Conservation (phyloP, 2,329 filamentous ascomycete genomes). For the Exutisphaerella laricina region DNA sequence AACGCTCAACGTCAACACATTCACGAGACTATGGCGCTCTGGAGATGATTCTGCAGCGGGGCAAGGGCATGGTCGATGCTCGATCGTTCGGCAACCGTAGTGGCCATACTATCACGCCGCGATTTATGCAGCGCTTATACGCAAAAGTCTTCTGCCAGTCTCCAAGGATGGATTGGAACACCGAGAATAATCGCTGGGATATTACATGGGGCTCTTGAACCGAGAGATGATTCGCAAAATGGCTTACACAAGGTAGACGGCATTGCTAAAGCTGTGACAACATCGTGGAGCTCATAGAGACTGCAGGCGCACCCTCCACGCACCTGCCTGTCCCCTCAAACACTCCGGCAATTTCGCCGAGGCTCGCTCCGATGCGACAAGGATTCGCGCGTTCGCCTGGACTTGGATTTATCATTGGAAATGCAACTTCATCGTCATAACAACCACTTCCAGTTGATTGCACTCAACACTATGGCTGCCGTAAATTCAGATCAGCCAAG, state of each 20-base stretch:
- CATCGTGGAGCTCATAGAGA: no score
- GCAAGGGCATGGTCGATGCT: not conserved
- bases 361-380: no score
- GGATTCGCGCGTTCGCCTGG: no score
- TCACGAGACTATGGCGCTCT: conserved; percentile 11
- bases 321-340: no score
- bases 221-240: no score
- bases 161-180: conserved; percentile 39
- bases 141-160: conserved; percentile 37
- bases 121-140: conserved; percentile 46
- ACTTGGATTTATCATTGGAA: no score
- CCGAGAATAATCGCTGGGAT: conserved; percentile 27
- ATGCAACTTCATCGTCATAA: no score
- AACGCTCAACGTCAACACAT: not conserved
- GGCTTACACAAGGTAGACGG: not conserved
- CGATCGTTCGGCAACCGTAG: conserved; percentile 16
- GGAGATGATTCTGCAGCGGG: conserved; percentile 18
- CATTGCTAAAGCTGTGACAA: no score
- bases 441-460: no score
- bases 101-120: conserved; percentile 36
- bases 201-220: conserved; percentile 36
- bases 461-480: no score
- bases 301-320: no score
- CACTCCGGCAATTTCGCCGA: no score
- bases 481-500: conserved; percentile 9